Base-by-base conservation (phyloP, 202 grass and related monocot genomes). In the Brachypodium distachyon region DNA sequence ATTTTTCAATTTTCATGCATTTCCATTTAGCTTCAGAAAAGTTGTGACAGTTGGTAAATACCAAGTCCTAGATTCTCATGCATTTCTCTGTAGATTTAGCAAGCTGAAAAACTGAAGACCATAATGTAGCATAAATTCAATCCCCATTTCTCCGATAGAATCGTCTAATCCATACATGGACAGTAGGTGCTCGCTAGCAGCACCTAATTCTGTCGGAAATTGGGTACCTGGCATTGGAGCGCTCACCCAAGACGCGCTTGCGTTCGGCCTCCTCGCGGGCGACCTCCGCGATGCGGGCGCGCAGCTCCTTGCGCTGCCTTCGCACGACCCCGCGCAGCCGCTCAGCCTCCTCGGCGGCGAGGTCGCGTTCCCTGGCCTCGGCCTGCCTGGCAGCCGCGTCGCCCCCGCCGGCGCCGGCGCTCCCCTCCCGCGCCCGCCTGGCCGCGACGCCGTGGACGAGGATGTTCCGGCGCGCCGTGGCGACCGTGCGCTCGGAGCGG, bases 291-390 rank as follows among this genome's bases (percentile, higher is more conserved):
- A 95, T 95, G 78, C 87, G 89, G 12, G 87, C 87, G 49, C 90
- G 86, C 77, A 95, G 86, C 59, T 99, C 96, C 91, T 95, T 99
- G 34, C 96, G 77, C 87, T 95, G 96, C 57, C 91, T 74, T 85
- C 91, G 81, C 18, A 99, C 92, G 78, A 99, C 90, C 59, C 90
- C 89, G 11, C 89, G 81, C 67, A 99, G 81, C n/a, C 96, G 86
- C 77, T 95, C 96, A 11, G 88, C 87, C 85, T 95, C 96, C 74
- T 95, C 96, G 12, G 90, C 87, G 10, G 96, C 96, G 66, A 95
- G 87, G 87, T 95, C 87, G 21, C 91, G 90, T 85, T 95, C 91
- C 86, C 89, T 90, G 33, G 83, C 69, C 77, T 89, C 96, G 19
- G 87, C 67, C 83, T 98, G 91, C 81, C 84, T 87, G 32, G 89